These are phyloP conservation scores for Myxozyma sirexii DNA, from an alignment of 805 yeast genomes.

Conservation along the genomic window DNA sequence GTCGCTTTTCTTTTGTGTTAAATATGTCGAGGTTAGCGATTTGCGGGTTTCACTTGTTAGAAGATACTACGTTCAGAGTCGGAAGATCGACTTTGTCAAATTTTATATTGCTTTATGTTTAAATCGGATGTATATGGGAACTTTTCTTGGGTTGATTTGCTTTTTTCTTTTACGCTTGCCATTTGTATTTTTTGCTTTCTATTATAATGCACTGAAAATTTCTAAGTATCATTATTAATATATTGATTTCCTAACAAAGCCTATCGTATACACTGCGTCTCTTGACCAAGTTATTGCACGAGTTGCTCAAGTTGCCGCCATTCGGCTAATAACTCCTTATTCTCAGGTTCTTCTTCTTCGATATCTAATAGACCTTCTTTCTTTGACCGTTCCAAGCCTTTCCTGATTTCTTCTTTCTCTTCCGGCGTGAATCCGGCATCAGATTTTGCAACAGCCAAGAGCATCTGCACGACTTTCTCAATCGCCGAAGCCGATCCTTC, in stretches of 20 bases:
- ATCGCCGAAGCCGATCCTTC: slow-evolving; percentile 29
- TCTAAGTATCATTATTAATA: not conserved
- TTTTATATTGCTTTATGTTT: not conserved
- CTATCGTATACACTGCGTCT: not conserved
- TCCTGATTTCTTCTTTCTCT: slow-evolving; percentile 24
- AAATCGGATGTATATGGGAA: slow-evolving; percentile 1
- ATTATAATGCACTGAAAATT: not conserved
- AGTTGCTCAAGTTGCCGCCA: slow-evolving; percentile 29
- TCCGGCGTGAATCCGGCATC: slow-evolving; percentile 27
- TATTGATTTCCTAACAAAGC: not conserved
- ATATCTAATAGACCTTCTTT: slow-evolving; percentile 25
- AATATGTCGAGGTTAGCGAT: no score
- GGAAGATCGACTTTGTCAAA: no score
- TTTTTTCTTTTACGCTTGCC: slow-evolving; percentile 6
- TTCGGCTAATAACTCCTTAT: slow-evolving; percentile 21
- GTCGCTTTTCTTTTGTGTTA: not conserved
- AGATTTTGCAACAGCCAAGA: slow-evolving; percentile 25
- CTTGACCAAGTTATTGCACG: slow-evolving; percentile 3
- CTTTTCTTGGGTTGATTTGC: slow-evolving; percentile 25
- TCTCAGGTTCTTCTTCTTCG: slow-evolving; percentile 15
- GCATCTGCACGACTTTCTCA: slow-evolving; percentile 26
- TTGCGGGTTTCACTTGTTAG: no score
- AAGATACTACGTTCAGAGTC: no score
- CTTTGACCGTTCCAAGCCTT: slow-evolving; percentile 27
- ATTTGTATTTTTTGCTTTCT: slow-evolving; percentile 9